Evolutionary conservation across 2,329 filamentous ascomycete species (phyloP).

Genomic region (Xylaria sp.): DNA sequence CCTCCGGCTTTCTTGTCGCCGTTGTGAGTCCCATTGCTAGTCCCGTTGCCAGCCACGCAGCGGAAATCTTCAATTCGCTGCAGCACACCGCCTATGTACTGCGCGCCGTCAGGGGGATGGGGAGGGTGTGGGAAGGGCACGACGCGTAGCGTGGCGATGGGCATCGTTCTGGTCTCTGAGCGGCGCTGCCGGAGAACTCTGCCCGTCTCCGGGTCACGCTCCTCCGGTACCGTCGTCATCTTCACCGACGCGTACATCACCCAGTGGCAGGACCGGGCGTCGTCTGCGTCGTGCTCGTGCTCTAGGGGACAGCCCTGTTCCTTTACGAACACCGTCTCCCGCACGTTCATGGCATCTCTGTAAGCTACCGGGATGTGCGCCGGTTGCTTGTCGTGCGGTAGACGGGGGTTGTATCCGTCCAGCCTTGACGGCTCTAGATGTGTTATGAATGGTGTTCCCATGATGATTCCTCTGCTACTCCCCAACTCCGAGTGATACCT

Average conservation of each 20-base stretch:
- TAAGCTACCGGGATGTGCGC: conserved; percentile 64
- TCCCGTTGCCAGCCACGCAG: background rate
- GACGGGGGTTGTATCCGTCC: conserved; percentile 57
- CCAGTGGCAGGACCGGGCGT: conserved; percentile 84
- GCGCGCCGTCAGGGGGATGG: conserved; percentile 65
- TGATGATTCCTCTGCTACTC: conserved; percentile 40
- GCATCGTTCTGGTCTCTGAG: conserved; percentile 58
- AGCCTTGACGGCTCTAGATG: conserved; percentile 61
- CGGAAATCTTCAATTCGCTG: conserved; percentile 34
- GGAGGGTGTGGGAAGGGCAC: conserved; percentile 81
- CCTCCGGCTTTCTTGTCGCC: background rate
- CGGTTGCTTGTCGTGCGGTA: conserved; percentile 57
- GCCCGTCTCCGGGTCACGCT: conserved; percentile 55
- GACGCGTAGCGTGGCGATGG: conserved; percentile 81
- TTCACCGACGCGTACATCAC: conserved; percentile 79
- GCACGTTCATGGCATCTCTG: conserved; percentile 71
- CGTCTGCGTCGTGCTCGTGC: conserved; percentile 83
- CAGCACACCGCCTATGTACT: conserved; percentile 59
- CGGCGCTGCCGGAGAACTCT: conserved; percentile 55
- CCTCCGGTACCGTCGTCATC: conserved; percentile 52
- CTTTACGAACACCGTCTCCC: conserved; percentile 68
- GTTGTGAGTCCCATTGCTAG: background rate
- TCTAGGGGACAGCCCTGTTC: conserved; percentile 70
- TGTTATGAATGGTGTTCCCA: conserved; percentile 63
- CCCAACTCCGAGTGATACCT: background rate